phyloP scores from a whole-genome alignment of 208 protist genomes.

The Novymonas esmeraldas region DNA sequence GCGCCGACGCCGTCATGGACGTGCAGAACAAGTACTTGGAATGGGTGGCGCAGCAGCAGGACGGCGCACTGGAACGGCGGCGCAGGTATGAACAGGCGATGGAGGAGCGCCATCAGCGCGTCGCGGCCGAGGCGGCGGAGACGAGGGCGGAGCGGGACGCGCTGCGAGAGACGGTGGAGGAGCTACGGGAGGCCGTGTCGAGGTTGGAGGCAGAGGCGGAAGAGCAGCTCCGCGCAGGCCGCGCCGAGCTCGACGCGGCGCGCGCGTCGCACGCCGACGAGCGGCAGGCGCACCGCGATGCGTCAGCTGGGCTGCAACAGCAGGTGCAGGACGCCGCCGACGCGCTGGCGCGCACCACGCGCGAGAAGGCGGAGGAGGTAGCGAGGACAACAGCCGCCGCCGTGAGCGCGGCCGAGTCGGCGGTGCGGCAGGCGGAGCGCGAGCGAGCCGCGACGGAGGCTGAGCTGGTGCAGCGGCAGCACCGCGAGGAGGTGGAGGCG shows the following conservation, averaged over 20 bases:
- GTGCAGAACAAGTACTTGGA: conserved; percentile 23
- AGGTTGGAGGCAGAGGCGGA: conserved; percentile 4
- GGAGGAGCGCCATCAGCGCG: conserved; percentile 26
- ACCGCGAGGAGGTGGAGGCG: not conserved
- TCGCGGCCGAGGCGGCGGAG: conserved; percentile 12
- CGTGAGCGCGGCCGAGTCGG: not conserved
- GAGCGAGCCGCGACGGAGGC: conserved; percentile 27
- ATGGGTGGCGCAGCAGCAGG: conserved; percentile 25
- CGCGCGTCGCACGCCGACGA: conserved; percentile 11
- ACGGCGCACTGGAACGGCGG: conserved; percentile 5
- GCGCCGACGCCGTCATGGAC: conserved; percentile 25
- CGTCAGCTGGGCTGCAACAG: conserved; percentile 9
- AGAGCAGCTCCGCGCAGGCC: not conserved
- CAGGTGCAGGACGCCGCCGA: conserved; percentile 15
- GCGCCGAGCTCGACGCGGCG: conserved; percentile 6
- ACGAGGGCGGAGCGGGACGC: conserved; percentile 16
- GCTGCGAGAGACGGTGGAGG: conserved; percentile 16
- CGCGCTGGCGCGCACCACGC: not conserved
- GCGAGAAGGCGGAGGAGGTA: conserved; percentile 8
- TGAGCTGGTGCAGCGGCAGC: conserved; percentile 7
- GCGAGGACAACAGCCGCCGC: conserved; percentile 8
- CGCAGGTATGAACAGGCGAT: conserved; percentile 29
- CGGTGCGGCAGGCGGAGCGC: conserved; percentile 21
- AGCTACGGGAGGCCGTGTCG: not conserved
- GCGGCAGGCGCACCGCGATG: not conserved